A percentile compares a stretch with the other conserved stretches of the same genome.
Evolutionary conservation across 306 rosid genomes (phyloP).

Genomic region (Glycine tomentella): DNA sequence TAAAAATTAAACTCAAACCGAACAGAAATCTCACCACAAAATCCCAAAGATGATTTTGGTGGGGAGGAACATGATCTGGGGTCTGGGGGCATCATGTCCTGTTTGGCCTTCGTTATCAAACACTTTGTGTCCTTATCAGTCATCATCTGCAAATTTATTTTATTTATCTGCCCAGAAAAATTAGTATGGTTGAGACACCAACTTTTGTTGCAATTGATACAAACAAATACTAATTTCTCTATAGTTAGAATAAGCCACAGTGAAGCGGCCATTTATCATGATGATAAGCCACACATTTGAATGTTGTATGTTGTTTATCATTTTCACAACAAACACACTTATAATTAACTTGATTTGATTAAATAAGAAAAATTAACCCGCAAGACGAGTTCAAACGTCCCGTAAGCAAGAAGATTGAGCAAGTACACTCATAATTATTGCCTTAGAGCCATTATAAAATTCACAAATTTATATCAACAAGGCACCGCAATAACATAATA

Average conservation of each 20-base stretch:
- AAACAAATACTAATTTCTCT: constrained; percentile 51
- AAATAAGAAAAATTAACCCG: constrained; percentile 35
- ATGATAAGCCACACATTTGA: constrained; percentile 34
- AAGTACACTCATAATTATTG: constrained; percentile 45
- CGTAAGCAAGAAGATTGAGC: constrained; percentile 40
- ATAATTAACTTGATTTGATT: constrained; percentile 26
- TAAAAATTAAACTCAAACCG: too few species aligned
- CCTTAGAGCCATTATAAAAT: constrained; percentile 31
- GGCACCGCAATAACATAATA: constrained; percentile 41
- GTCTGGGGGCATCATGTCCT: constrained; percentile 67
- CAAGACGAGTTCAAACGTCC: constrained; percentile 28
- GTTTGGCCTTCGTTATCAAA: constrained; percentile 57
- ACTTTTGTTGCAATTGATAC: constrained; percentile 71
- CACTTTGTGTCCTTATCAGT: constrained; percentile 85
- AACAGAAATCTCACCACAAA: constrained; percentile 38
- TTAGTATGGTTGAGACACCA: constrained; percentile 54
- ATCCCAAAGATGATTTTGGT: constrained; percentile 56
- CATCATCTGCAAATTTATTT: constrained; percentile 59
- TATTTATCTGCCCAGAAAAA: constrained; percentile 33
- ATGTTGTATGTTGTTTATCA: constrained; percentile 38
- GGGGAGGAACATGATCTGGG: constrained; percentile 39
- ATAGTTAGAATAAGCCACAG: constrained; percentile 27
- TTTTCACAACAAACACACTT: constrained; percentile 39
- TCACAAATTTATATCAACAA: constrained; percentile 44
- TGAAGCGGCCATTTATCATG: constrained; percentile 43